phyloP scores from a whole-genome alignment of 768 basidiomycete species.

The Zangia roseola region DNA sequence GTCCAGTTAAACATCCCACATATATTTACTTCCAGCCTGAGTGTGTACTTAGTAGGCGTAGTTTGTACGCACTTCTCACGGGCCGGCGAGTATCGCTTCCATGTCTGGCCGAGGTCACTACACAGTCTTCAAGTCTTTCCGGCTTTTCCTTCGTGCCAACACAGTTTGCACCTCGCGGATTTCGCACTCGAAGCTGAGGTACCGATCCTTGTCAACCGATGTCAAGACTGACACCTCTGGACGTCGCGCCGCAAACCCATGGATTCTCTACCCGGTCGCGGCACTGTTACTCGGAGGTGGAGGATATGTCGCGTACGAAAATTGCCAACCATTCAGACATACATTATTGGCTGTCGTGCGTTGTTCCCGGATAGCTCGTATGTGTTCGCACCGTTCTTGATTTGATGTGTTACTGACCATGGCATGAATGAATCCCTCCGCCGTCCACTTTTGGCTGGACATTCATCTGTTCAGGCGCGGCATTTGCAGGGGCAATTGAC shows the following conservation, averaged over 20 bases:
- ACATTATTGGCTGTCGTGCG: slow-evolving; percentile 68
- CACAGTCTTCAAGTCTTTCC: slow-evolving; percentile 13
- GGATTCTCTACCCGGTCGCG: slow-evolving; percentile 27
- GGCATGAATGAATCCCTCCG: slow-evolving; percentile 20
- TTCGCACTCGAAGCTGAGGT: slow-evolving; percentile 3
- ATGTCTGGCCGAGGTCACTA: slow-evolving; percentile 20
- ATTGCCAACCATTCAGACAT: slow-evolving; percentile 73
- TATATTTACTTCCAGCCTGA: too few species aligned
- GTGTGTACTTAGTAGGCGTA: neutral
- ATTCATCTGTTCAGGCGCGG: slow-evolving; percentile 46
- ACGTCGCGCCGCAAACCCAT: slow-evolving; percentile 10
- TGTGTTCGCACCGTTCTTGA: slow-evolving; percentile 28
- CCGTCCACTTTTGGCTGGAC: neutral
- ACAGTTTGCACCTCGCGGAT: slow-evolving; percentile 2
- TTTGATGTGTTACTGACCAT: slow-evolving; percentile 24
- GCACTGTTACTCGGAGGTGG: slow-evolving; percentile 31
- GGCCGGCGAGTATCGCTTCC: neutral
- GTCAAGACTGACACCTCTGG: neutral
- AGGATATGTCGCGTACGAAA: slow-evolving; percentile 56
- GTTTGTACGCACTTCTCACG: neutral
- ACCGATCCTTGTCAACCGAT: slow-evolving; percentile 13
- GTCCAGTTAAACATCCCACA: too few species aligned
- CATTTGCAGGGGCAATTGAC: slow-evolving; percentile 62
- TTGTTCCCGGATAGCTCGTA: slow-evolving; percentile 76
- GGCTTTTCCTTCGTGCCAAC: slow-evolving; percentile 3